A percentile compares a stretch with the other conserved stretches of the same genome.
Evolutionary conservation across 2,329 filamentous ascomycete species (phyloP).

Genomic region (Calonectria naviculata): DNA sequence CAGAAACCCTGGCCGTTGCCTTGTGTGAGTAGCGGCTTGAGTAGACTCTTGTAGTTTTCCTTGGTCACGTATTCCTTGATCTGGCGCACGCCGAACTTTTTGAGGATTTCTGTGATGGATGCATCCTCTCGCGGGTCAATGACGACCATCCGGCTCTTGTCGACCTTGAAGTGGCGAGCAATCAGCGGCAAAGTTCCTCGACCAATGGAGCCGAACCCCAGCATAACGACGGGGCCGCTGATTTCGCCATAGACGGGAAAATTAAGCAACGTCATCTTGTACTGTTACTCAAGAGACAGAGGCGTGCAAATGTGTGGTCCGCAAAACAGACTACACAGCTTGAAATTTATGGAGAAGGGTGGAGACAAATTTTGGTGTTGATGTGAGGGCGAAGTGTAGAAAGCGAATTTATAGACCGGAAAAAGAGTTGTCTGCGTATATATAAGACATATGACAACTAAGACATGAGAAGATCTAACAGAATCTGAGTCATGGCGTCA

Average conservation of each 20-base stretch:
- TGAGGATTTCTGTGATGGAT: not conserved
- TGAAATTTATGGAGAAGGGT: not conserved
- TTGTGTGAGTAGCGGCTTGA: not conserved
- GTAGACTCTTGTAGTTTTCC: not conserved
- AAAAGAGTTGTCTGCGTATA: too few species aligned
- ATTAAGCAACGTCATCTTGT: not conserved
- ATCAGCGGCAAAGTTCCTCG: not conserved
- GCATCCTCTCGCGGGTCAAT: not conserved
- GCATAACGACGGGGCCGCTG: not conserved
- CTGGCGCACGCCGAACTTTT: not conserved
- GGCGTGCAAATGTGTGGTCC: not conserved
- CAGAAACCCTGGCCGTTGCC: slow-evolving; percentile 1
- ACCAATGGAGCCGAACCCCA: slow-evolving; percentile 1
- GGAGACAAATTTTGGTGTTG: not conserved
- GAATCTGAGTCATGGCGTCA: not conserved
- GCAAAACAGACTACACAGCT: not conserved
- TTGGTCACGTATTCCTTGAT: slow-evolving; percentile 3
- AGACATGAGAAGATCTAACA: not conserved
- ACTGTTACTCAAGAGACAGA: not conserved
- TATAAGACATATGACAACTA: not conserved
- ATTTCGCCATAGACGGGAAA: not conserved
- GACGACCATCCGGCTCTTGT: slow-evolving; percentile 1
- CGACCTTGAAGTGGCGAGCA: not conserved
- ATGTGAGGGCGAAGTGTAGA: not conserved
- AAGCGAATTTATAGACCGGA: too few species aligned